Percentiles rank a stretch among this genome's conserved stretches.
phyloP scores from a whole-genome alignment of 78 protist species.

The Blattamonas nauphoetae region DNA sequence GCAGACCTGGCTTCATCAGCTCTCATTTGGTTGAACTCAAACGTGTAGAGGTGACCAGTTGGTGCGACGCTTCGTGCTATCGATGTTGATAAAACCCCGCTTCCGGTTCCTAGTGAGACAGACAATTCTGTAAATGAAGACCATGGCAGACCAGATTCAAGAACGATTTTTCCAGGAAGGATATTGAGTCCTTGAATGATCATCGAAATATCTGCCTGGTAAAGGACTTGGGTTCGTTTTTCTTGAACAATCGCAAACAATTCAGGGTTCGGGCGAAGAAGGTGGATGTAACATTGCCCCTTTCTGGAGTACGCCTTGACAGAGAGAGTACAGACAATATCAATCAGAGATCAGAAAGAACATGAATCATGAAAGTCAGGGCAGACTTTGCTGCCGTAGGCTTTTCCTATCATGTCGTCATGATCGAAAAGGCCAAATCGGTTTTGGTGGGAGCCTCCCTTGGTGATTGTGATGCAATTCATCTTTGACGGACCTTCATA shows the following conservation, averaged over 20 bases:
- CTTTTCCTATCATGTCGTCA: background rate
- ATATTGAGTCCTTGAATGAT: background rate
- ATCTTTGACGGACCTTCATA: background rate
- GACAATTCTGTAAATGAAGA: background rate
- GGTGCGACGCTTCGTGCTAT: slow-evolving; percentile 1
- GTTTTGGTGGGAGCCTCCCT: background rate
- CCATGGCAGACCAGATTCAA: background rate
- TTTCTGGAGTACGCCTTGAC: no score
- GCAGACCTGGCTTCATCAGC: slow-evolving; percentile 10
- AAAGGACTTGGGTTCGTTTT: slow-evolving; percentile 20
- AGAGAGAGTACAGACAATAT: no score
- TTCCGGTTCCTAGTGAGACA: slow-evolving; percentile 22
- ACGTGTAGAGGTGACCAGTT: slow-evolving; percentile 17
- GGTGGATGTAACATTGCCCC: background rate
- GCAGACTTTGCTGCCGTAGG: background rate
- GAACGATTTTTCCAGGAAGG: background rate
- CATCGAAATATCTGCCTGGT: slow-evolving; percentile 19
- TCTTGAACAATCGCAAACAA: background rate
- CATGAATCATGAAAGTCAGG: background rate
- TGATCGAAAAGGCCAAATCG: background rate
- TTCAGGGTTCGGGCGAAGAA: background rate
- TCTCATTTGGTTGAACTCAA: slow-evolving; percentile 17
- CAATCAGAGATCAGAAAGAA: no score
- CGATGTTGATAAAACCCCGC: slow-evolving; percentile 1
- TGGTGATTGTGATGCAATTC: background rate